Percentiles rank a stretch among this genome's conserved stretches.
These are phyloP conservation scores for Metrosideros polymorpha DNA, from an alignment of 441 rosid species.

Conservation along the genomic window DNA sequence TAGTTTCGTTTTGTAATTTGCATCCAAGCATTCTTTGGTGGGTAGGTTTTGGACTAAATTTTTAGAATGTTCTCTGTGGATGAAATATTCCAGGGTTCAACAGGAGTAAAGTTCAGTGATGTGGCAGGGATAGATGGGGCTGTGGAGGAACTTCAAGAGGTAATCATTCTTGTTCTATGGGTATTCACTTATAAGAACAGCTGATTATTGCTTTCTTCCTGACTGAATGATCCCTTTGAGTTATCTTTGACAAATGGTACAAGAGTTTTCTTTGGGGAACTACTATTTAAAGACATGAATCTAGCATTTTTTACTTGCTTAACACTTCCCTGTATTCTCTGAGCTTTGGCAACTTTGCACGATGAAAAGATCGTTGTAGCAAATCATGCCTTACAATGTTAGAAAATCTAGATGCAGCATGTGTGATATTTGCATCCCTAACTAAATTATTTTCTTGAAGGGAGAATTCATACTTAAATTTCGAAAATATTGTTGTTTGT, in stretches of 20 bases:
- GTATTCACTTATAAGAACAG: neutral
- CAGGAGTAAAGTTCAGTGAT: constrained; percentile 82
- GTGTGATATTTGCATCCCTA: neutral
- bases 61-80: constrained; percentile 8
- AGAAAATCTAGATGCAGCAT: neutral
- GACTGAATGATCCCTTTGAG: neutral
- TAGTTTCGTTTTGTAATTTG: constrained; percentile 20
- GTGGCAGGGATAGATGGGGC: constrained; percentile 99
- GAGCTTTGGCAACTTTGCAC: neutral
- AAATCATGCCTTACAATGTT: neutral
- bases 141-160: constrained; percentile 98
- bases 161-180: constrained; percentile 8
- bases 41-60: constrained; percentile 4
- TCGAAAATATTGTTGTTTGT: neutral
- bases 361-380: neutral
- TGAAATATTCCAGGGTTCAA: constrained; percentile 61
- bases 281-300: neutral
- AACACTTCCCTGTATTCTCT: neutral
- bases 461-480: neutral
- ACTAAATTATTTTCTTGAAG: neutral
- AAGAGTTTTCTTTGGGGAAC: neutral
- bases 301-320: neutral
- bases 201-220: neutral
- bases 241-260: neutral
- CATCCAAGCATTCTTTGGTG: neutral